Base-by-base conservation (phyloP, 148 eudicot genomes). In the Diospyros lotus region DNA sequence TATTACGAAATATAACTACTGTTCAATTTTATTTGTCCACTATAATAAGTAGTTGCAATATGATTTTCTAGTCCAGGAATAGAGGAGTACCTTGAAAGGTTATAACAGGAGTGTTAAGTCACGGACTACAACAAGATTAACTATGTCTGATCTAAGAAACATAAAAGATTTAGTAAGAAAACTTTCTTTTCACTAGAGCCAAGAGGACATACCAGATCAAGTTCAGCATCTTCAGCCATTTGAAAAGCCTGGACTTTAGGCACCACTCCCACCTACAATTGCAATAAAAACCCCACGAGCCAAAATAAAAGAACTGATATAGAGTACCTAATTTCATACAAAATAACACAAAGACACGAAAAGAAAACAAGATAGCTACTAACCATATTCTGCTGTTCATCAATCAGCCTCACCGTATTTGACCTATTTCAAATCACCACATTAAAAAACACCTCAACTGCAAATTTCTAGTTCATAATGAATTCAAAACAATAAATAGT, bases 221-320 rank as follows among this genome's bases (percentile, higher is more conserved):
- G 93, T 75, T 81, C 82, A 60, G 86, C 88, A 68, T 77, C 95
- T 70, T 88, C 89, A 62, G 97, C 95, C 86, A 85, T 90, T 81
- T 80, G 87, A 75, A 91, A 40, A 65, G 97, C 98, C 75, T 87
- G 86, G 17, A 68, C 76, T 81, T 86, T 91, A 40, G 94, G 81
- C 18, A 94, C 88, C 73, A 91, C 71, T 60, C 98, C 98, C 76
- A 93, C 83, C 95, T 93, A 79, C 14, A 72, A 70, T 64, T 40
- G 58, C 70, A 67, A 55, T 1, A 40, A 58, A 60, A 68, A 60
- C 75, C 60, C 69, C 17, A 14, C 72, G 48, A 5, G 9, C 55
- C 7, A 44, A 58, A 59, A 63, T 41, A 64, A 76, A 77, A 12
- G 43, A 9, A 39, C n/a, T 50, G 39, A 79, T 58, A 55, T 48